These are phyloP conservation scores for Pelargonium fulgidum DNA, from an alignment of 441 rosid species.

Conservation along the genomic window DNA sequence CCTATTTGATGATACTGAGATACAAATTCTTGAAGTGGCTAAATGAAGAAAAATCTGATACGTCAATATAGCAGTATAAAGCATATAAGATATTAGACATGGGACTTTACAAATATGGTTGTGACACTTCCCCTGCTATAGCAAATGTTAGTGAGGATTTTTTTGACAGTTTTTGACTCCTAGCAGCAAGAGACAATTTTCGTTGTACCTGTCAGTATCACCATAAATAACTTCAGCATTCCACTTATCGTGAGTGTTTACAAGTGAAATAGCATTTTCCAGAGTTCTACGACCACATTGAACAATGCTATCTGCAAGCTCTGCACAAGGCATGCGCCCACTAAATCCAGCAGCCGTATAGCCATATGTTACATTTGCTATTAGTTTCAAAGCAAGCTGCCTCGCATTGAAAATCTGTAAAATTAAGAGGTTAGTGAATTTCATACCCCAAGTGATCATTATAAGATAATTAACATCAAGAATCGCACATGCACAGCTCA, in stretches of 20 bases:
- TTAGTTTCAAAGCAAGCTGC: conserved; percentile 97
- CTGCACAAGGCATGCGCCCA: conserved; percentile 99
- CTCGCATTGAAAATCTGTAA: conserved; percentile 93
- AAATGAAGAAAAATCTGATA: background rate
- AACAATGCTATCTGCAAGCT: conserved; percentile 97
- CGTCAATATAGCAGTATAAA: no score
- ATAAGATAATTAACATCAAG: background rate
- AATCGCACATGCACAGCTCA: background rate
- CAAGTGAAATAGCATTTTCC: conserved; percentile 76
- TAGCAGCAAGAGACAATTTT: conserved; percentile 10
- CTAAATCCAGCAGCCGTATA: conserved; percentile 99
- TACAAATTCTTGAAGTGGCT: no score
- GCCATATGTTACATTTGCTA: conserved; percentile 97
- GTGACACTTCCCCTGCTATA: background rate
- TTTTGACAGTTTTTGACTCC: background rate
- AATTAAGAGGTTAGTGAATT: conserved; percentile 19
- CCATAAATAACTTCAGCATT: conserved; percentile 84
- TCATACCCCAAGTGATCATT: conserved; percentile 1
- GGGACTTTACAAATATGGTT: background rate
- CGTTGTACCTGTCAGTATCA: conserved; percentile 82
- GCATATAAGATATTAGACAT: no score
- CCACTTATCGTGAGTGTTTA: conserved; percentile 72
- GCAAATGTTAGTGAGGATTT: background rate
- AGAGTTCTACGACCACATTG: conserved; percentile 94
- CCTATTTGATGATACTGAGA: no score